Conservation (phyloP, 192 early-diverging fungal genomes). For the Coemansia sp. region DNA sequence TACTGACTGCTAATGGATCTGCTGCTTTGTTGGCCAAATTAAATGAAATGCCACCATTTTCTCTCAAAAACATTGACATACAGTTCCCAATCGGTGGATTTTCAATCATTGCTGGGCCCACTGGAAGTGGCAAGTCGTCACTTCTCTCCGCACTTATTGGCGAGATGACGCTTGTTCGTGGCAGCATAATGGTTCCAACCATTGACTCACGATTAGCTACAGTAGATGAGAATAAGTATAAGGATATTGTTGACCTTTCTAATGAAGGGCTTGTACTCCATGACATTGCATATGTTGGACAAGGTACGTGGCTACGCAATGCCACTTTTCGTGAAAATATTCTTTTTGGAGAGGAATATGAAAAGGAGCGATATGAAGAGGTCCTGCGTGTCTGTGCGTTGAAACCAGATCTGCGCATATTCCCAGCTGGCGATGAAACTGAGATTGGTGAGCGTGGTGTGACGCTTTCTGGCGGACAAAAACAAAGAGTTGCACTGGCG, state of each 20-base stretch:
- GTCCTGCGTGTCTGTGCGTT: constrained; percentile 83
- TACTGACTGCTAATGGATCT: constrained; percentile 9
- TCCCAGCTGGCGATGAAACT: constrained; percentile 80
- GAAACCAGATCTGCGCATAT: constrained; percentile 71
- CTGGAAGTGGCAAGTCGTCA: constrained; percentile 84
- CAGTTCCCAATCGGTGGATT: constrained; percentile 66
- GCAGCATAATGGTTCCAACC: constrained; percentile 28
- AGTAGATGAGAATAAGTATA: constrained; percentile 12
- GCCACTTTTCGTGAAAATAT: constrained; percentile 78
- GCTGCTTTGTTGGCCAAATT: background rate
- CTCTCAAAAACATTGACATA: constrained; percentile 63
- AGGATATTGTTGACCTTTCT: constrained; percentile 49
- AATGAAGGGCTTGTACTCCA: constrained; percentile 37
- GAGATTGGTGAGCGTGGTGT: constrained; percentile 89
- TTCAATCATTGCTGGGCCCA: constrained; percentile 77
- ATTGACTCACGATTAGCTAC: constrained; percentile 11
- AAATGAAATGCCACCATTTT: constrained; percentile 33
- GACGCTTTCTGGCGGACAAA: constrained; percentile 70
- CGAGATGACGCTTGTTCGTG: constrained; percentile 61
- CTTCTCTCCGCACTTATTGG: constrained; percentile 77
- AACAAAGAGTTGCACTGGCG: constrained; percentile 61
- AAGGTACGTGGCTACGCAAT: constrained; percentile 69
- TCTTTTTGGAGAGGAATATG: constrained; percentile 73
- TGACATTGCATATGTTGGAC: constrained; percentile 82
- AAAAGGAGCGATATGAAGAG: constrained; percentile 68